Percentiles rank a stretch among this genome's conserved stretches.
Evolutionary conservation across 352 stramenopile species (phyloP).

Genomic region (Phytophthora litchii): DNA sequence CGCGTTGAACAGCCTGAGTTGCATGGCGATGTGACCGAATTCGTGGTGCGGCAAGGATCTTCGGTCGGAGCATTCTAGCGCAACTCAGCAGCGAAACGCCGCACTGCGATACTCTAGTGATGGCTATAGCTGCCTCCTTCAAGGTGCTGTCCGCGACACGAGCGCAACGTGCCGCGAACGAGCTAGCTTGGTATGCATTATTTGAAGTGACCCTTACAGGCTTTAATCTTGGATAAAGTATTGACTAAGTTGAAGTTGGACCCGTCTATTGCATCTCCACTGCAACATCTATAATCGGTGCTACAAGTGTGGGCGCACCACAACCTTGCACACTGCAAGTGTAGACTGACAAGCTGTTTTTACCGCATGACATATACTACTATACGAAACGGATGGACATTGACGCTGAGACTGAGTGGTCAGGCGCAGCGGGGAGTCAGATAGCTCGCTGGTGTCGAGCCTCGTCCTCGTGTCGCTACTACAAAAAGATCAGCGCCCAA

Average conservation of each 20-base stretch:
- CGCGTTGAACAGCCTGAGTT: slow-evolving; percentile 14
- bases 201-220: slow-evolving; percentile 18
- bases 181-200: slow-evolving; percentile 10
- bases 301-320: neutral
- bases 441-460: slow-evolving; percentile 8
- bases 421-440: slow-evolving; percentile 10
- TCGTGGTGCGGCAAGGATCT: slow-evolving; percentile 5
- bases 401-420: slow-evolving; percentile 4
- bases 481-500: slow-evolving; percentile 18
- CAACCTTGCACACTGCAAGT: neutral
- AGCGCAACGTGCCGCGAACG: slow-evolving; percentile 12
- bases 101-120: neutral
- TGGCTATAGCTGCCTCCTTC: neutral
- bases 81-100: neutral
- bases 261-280: slow-evolving; percentile 3
- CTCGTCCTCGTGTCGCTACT: slow-evolving; percentile 10
- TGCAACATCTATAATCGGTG: neutral
- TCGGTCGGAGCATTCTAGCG: slow-evolving; percentile 2
- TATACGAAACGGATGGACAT: too few species aligned
- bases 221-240: slow-evolving; percentile 7
- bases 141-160: slow-evolving; percentile 9
- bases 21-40: neutral
- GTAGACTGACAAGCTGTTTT: too few species aligned
- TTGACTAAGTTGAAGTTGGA: slow-evolving; percentile 23
- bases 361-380: too few species aligned